These are phyloP conservation scores for Macrotyloma uniflorum DNA, from an alignment of 306 rosid species.

Conservation along the genomic window DNA sequence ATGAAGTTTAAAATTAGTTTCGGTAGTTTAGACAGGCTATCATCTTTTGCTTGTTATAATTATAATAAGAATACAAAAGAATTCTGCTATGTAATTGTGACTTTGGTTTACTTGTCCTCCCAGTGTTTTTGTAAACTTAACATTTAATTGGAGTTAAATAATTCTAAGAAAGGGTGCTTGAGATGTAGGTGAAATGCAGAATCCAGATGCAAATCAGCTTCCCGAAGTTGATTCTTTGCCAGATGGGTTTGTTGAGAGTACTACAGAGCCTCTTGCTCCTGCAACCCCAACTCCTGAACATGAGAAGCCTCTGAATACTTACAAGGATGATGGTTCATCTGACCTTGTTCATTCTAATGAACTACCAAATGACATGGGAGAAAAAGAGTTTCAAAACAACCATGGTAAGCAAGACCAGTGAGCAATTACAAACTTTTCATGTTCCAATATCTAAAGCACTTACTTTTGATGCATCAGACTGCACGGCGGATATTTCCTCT, in stretches of 20 bases:
- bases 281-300: conserved; percentile 61
- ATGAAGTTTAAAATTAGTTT: conserved; percentile 16
- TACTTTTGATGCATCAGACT: conserved; percentile 50
- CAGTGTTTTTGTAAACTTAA: neutral
- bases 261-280: conserved; percentile 69
- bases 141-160: conserved; percentile 24
- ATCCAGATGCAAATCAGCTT: conserved; percentile 79
- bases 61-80: conserved; percentile 17
- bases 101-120: neutral
- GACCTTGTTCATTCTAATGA: conserved; percentile 48
- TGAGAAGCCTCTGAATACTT: conserved; percentile 54
- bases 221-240: conserved; percentile 92
- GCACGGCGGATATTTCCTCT: conserved; percentile 44
- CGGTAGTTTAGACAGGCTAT: neutral
- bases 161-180: conserved; percentile 38
- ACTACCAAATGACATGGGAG: conserved; percentile 38
- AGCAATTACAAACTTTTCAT: conserved; percentile 49
- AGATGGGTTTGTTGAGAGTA: conserved; percentile 88
- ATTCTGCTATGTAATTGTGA: neutral
- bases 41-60: neutral
- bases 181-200: conserved; percentile 70
- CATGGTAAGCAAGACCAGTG: conserved; percentile 49
- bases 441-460: conserved; percentile 54
- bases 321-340: conserved; percentile 45
- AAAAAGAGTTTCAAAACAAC: conserved; percentile 49